Evolutionary conservation across 2,329 filamentous ascomycete species (phyloP).

Genomic region (Aspergillus pseudonomiae): DNA sequence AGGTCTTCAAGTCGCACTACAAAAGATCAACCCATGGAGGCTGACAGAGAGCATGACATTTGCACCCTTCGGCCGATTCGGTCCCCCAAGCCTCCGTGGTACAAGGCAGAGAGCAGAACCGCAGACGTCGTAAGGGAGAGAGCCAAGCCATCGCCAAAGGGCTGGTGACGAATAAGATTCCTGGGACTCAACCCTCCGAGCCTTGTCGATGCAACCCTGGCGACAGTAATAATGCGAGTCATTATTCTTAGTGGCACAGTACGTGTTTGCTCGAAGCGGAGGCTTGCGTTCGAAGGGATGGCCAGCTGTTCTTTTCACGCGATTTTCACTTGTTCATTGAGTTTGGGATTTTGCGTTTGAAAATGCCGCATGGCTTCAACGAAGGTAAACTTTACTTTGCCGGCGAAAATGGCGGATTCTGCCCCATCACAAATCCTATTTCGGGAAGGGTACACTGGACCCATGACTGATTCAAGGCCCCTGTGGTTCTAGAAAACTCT

Average conservation of each 20-base stretch:
- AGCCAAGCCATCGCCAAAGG: constrained; percentile 25
- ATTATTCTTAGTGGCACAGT: constrained; percentile 10
- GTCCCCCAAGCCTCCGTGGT: not conserved
- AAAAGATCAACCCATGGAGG: not conserved
- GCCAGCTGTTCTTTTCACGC: not conserved
- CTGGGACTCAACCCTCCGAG: constrained; percentile 1
- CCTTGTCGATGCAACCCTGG: constrained; percentile 23
- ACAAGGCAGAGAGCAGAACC: not conserved
- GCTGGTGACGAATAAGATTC: constrained; percentile 28
- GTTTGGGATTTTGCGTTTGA: not conserved
- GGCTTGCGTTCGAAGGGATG: constrained; percentile 13
- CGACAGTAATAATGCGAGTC: constrained; percentile 10
- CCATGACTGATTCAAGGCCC: not conserved
- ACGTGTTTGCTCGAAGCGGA: constrained; percentile 15
- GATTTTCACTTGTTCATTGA: not conserved
- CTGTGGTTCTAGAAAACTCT: not conserved
- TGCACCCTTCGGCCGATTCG: not conserved
- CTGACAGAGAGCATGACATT: not conserved
- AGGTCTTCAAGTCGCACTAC: not conserved
- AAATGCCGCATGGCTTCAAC: not conserved
- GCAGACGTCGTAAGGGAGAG: not conserved
- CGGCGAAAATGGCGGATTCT: not conserved
- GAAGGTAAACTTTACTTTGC: not conserved
- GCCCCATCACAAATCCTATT: not conserved
- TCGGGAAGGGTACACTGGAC: not conserved